Base-by-base conservation (phyloP, 345 rosid species). In the Cochlearia excelsa region DNA sequence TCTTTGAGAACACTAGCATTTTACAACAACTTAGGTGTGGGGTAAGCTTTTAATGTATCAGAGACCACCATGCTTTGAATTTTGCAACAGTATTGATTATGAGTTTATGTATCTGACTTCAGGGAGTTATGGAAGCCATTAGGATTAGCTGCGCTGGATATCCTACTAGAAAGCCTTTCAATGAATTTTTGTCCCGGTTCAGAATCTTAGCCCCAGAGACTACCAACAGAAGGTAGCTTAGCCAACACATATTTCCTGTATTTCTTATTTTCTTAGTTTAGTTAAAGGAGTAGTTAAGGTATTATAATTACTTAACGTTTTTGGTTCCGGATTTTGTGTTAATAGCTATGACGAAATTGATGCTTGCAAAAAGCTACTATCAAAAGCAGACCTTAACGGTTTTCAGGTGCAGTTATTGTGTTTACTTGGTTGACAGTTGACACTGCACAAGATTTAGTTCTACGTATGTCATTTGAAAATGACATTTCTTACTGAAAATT, bases 111-210 rank as follows among this genome's bases (percentile, higher is more conserved):
- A 65, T 53, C 35, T 57, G 65, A 53, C 58, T 64, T 49, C 74
- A 93, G 99, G 99, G 99, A 57, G 99, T 93, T 72, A 82, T 93
- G 95, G 99, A 93, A 67, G 99, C 99, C 72, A 89, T 93, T 74
- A 81, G 99, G 75, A 93, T 93, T 61, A 93, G 99, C 71, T 89
- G 97, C 68, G 99, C 95, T 34, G 99, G 99, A 54, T 89, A 78
- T 74, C 99, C 99, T 50, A 85, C 99, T 50, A 79, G 99, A 77
- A 93, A 77, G 79, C 62, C 79, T 30, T 93, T 93, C 69, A 72
- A 70, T 61, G 99, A 93, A 71, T 89, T 93, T 57, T 50, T 73
- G 54, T 66, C 61, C 60, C 89, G 97, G 16, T 93, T 93, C 77
- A 64, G 72, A 65, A 73, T 93, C 35, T 79, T 93, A 52, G 85